Conservation (phyloP, 139 green algal species). For the Coelastrella sp. region DNA sequence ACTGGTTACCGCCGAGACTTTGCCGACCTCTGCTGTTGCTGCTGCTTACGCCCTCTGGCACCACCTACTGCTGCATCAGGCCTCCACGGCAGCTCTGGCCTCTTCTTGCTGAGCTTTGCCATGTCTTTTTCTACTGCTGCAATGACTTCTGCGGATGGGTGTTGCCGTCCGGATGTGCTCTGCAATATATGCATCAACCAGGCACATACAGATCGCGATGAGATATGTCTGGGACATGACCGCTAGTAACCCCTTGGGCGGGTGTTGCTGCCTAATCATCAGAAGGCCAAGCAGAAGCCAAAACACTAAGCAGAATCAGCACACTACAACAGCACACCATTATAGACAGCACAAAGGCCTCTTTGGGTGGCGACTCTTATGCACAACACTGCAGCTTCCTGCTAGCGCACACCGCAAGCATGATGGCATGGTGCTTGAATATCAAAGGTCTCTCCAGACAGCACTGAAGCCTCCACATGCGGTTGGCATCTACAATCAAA, state of each 20-base stretch:
- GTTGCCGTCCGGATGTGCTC: slow-evolving; percentile 37
- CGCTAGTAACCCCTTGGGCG: too few relatives aligned
- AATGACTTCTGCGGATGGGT: slow-evolving; percentile 52
- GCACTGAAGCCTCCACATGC: too few relatives aligned
- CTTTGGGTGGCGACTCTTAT: too few relatives aligned
- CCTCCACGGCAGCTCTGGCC: slow-evolving; percentile 63
- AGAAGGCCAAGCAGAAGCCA: too few relatives aligned
- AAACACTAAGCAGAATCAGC: too few relatives aligned
- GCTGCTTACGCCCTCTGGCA: neutral
- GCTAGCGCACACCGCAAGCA: too few relatives aligned
- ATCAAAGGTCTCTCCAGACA: too few relatives aligned
- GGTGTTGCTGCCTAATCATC: neutral
- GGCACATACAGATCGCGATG: neutral
- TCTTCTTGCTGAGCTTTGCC: slow-evolving; percentile 56
- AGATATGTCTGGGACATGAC: neutral
- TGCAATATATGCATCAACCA: slow-evolving; percentile 17
- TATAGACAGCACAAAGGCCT: too few relatives aligned
- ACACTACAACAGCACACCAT: too few relatives aligned
- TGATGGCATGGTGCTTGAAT: too few relatives aligned
- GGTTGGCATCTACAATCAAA: too few relatives aligned
- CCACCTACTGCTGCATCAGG: neutral
- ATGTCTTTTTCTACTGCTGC: slow-evolving; percentile 69
- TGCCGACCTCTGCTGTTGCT: slow-evolving; percentile 5
- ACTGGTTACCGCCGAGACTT: neutral
- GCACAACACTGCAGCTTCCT: neutral